A percentile compares a stretch with the other conserved stretches of the same genome.
Evolutionary conservation across 1,284 basidiomycete genomes (phyloP).

Genomic region (Leccinum subspadiceum): DNA sequence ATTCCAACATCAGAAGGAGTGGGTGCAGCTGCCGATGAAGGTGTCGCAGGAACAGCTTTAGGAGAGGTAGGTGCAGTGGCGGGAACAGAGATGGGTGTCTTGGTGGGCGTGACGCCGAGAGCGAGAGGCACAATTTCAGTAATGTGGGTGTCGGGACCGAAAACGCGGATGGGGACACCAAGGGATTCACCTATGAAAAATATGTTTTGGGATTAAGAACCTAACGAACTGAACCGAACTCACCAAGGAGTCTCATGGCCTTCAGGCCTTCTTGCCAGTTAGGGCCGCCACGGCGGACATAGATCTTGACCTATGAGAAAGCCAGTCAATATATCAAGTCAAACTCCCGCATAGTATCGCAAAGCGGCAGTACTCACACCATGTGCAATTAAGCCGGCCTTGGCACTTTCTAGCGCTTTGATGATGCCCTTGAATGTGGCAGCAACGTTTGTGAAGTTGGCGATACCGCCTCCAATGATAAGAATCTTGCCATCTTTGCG

Average conservation of each 20-base stretch:
- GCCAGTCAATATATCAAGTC: not conserved
- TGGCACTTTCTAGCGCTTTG: slow-evolving; percentile 93
- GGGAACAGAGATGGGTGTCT: slow-evolving; percentile 38
- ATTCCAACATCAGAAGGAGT: slow-evolving; percentile 58
- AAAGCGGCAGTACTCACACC: slow-evolving; percentile 15
- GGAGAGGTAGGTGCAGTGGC: slow-evolving; percentile 41
- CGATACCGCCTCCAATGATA: slow-evolving; percentile 99
- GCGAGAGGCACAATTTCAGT: slow-evolving; percentile 98
- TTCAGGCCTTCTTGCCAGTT: slow-evolving; percentile 99
- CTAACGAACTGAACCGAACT: not conserved
- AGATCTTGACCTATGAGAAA: slow-evolving; percentile 74
- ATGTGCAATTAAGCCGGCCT: slow-evolving; percentile 81
- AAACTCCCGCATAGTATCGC: not conserved
- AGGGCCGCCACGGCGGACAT: slow-evolving; percentile 96
- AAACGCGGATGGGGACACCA: slow-evolving; percentile 95
- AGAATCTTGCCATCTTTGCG: slow-evolving; percentile 92
- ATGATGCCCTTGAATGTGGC: slow-evolving; percentile 99
- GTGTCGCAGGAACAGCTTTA: slow-evolving; percentile 31
- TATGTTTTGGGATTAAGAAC: not conserved
- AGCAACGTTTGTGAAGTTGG: slow-evolving; percentile 99
- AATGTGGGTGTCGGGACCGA: slow-evolving; percentile 98
- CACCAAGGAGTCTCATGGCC: slow-evolving; percentile 94
- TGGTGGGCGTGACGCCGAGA: slow-evolving; percentile 71
- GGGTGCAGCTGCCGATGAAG: slow-evolving; percentile 26
- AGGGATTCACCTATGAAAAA: slow-evolving; percentile 72